Percentiles rank a stretch among this genome's conserved stretches.
Conservation (phyloP, 2,329 filamentous ascomycete genomes). For the Epichloe aotearoae region DNA sequence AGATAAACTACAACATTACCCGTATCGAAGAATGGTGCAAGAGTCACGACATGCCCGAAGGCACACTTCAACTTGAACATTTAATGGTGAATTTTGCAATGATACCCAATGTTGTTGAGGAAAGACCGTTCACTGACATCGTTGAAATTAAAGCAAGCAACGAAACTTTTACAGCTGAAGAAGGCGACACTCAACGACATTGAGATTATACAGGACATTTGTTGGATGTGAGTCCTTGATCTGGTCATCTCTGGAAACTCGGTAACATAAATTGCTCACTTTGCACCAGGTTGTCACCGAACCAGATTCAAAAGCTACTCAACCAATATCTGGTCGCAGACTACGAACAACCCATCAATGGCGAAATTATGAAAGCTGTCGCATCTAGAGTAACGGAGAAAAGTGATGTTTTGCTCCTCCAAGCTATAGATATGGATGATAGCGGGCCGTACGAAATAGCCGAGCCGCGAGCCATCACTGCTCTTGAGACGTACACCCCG, state of each 20-base stretch:
- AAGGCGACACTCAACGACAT: conserved; percentile 98
- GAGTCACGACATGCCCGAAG: conserved; percentile 98
- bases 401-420: conserved; percentile 85
- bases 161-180: conserved; percentile 94
- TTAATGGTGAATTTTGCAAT: conserved; percentile 55
- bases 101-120: conserved; percentile 10
- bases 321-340: conserved; percentile 98
- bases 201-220: conserved; percentile 99
- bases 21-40: conserved; percentile 99
- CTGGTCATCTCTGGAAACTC: not conserved
- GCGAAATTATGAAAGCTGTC: conserved; percentile 99
- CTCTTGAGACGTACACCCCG: conserved; percentile 93
- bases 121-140: conserved; percentile 26
- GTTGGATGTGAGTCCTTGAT: conserved; percentile 78
- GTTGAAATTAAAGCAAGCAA: conserved; percentile 52
- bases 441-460: conserved; percentile 97
- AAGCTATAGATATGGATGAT: conserved; percentile 97
- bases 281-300: conserved; percentile 67
- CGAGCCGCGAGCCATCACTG: conserved; percentile 88
- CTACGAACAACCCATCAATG: conserved; percentile 98
- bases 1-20: conserved; percentile 99
- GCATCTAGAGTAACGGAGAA: conserved; percentile 95
- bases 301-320: conserved; percentile 96
- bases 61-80: conserved; percentile 92
- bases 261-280: not conserved